Evolutionary conservation across 75 land plant genomes (phyloP), one percentile per base, ranked within the genome.

Genomic region (Azolla pinnata): DNA sequence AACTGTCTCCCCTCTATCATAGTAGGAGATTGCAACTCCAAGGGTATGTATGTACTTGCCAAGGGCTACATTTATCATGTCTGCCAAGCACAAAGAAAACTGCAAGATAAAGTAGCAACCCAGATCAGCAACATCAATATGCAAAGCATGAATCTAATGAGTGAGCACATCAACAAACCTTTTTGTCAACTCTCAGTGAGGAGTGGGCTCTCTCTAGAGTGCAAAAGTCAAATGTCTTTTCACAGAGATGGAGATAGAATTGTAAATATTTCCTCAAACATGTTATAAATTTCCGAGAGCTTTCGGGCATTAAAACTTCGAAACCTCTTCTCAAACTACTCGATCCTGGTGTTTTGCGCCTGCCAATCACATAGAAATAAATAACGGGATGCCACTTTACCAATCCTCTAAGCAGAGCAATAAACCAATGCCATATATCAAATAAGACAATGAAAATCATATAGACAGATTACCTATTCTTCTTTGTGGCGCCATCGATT

Each of bases 201-300:
- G 72, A 33, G 70, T 83, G 83, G 64, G 99, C 96, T 21, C 91
- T 78, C 29, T 95, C 99, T 58, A 95, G 86, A 0, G 90, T 95
- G 46, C 51, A 67, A 17, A 81, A 49, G 64, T 95, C 99, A 47
- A 79, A 77, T 45, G 91, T 66, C 64, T 78, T 79, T 71, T 89
- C 85, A 65, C 93, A 67, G 5, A 95, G 63, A n/a, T 69, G 70
- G 61, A 95, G 59, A 57, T 95, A 95, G 60, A 95, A 75, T 23
- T 89, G 59, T 12, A 81, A 57, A 59, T 95, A 95, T 59, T 95
- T 95, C 44, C 99, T 49, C 28, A 95, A 79, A 54, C 99, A 95
- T 21, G 99, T 89, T 51, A 95, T 95, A 60, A 89, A 95, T 60
- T 95, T 95, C 17, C 99, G 74, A 26, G 99, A 95, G 67, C 90